A percentile compares a stretch with the other conserved stretches of the same genome.
Conservation (phyloP, 1,284 basidiomycete genomes). For the Puccinia triticina region DNA sequence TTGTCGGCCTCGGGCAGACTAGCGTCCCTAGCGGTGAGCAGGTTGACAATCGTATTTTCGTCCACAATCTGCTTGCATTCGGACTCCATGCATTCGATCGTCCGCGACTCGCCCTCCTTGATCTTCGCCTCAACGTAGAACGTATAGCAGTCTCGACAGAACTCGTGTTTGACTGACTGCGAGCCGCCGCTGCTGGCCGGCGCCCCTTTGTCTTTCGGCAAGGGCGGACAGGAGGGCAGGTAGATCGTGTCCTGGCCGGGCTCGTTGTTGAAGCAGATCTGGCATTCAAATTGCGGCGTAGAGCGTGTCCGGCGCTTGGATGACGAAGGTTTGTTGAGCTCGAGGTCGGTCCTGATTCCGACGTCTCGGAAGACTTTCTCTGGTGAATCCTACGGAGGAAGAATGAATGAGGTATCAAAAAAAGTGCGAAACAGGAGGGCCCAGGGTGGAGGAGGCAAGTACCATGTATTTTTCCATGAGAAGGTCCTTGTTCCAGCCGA, state of each 20-base stretch:
- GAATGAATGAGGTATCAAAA: background rate
- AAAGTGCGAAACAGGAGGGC: background rate
- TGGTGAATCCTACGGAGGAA: slow-evolving; percentile 59
- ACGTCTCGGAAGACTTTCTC: slow-evolving; percentile 72
- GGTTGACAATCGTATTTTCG: slow-evolving; percentile 63
- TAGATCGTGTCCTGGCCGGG: slow-evolving; percentile 66
- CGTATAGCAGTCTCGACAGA: slow-evolving; percentile 84
- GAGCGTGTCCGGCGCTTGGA: slow-evolving; percentile 57
- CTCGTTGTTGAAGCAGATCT: slow-evolving; percentile 79
- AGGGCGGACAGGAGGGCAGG: slow-evolving; percentile 75
- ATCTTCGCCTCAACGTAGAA: slow-evolving; percentile 85
- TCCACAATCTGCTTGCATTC: slow-evolving; percentile 76
- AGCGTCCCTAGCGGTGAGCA: slow-evolving; percentile 59
- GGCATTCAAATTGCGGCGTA: slow-evolving; percentile 73
- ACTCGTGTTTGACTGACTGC: slow-evolving; percentile 1
- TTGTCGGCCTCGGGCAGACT: background rate
- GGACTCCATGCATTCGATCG: slow-evolving; percentile 89
- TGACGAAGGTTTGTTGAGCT: slow-evolving; percentile 61
- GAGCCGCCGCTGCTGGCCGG: background rate
- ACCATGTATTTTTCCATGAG: slow-evolving; percentile 65
- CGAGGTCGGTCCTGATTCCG: slow-evolving; percentile 64
- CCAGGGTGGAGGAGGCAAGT: background rate
- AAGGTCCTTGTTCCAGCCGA: slow-evolving; percentile 93
- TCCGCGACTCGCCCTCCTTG: slow-evolving; percentile 76
- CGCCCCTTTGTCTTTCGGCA: slow-evolving; percentile 58